Evolutionary conservation across 2,329 filamentous ascomycete species (phyloP), one percentile per base, ranked within the genome.

Genomic region (Alternaria sp.): DNA sequence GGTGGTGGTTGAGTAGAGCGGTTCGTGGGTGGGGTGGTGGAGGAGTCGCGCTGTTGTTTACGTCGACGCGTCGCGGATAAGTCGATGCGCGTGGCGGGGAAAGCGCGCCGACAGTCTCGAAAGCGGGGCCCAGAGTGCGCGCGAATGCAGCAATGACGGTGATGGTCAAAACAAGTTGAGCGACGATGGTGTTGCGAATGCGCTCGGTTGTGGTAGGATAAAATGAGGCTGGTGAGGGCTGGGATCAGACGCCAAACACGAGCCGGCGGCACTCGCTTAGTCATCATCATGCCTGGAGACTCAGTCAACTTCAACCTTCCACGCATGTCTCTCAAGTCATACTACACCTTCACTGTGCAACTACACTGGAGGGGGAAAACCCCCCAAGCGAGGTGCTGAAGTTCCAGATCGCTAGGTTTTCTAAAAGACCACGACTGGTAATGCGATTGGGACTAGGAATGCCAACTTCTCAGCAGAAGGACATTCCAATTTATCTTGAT

Each of bases 41-140:
- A 37, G 44, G 48, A 60, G 52, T 39, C 59, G 66, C 70, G 69
- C 65, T 67, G 56, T 72, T 74, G 72, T 74, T 73, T 71, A 70
- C 64, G 61, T 65, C 62, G 72, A 71, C 72, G 72, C 72, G 72
- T 73, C 69, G 61, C 63, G 62, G 58, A 51, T 56, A 59, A 59
- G 60, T 48, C 58, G 56, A 61, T 71, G 67, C 72, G 69, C 71
- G 61, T 36, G 58, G 50, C 58, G 62, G 50, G 53, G 58, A 50
- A 57, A 53, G 61, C 67, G 67, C 67, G 66, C 67, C 68, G 67
- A 60, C 61, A 60, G 50, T 50, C 54, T 55, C 56, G 39, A 55
- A 50, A 63, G 36, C 51, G 56, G 51, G 39, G 52, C 58, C 61
- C 58, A 60, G 46, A 36, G 52, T 57, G 65, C 60, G 71, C 66